These are phyloP conservation scores for Phaeoacremonium minimum DNA, from an alignment of 2,329 filamentous ascomycete genomes.

Conservation along the genomic window DNA sequence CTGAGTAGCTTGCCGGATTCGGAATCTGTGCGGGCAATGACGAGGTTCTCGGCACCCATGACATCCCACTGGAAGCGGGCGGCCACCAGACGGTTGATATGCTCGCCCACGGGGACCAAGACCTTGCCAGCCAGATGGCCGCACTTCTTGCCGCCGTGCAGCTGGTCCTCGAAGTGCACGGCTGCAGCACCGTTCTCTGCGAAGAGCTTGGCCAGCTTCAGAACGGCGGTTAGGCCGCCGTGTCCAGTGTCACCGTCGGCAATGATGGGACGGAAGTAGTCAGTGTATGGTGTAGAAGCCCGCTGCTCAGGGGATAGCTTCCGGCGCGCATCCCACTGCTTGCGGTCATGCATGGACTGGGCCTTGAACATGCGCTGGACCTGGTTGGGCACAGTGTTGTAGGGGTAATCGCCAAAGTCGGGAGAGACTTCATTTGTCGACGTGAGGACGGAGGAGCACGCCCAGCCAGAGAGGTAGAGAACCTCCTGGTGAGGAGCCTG, in stretches of 20 bases:
- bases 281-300: slow-evolving; percentile 72
- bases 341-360: slow-evolving; percentile 93
- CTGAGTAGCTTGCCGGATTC: slow-evolving; percentile 89
- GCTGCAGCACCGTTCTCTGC: slow-evolving; percentile 94
- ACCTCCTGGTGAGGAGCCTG: slow-evolving; percentile 95
- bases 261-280: slow-evolving; percentile 92
- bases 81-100: slow-evolving; percentile 91
- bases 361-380: slow-evolving; percentile 95
- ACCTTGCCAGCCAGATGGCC: slow-evolving; percentile 96
- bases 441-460: slow-evolving; percentile 89
- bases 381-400: slow-evolving; percentile 98
- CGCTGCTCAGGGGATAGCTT: slow-evolving; percentile 73
- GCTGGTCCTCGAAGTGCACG: slow-evolving; percentile 96
- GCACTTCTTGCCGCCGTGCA: slow-evolving; percentile 98
- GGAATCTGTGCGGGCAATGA: slow-evolving; percentile 92
- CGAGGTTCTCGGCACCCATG: slow-evolving; percentile 92
- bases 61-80: slow-evolving; percentile 97
- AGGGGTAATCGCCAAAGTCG: slow-evolving; percentile 97
- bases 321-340: slow-evolving; percentile 83
- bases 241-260: slow-evolving; percentile 96
- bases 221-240: slow-evolving; percentile 84
- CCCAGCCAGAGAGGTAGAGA: slow-evolving; percentile 95
- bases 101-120: slow-evolving; percentile 86
- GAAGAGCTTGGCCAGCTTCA: slow-evolving; percentile 96
- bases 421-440: slow-evolving; percentile 95